phyloP scores from a whole-genome alignment of 495 filamentous ascomycete species.

The Hyaloscypha bicolor region DNA sequence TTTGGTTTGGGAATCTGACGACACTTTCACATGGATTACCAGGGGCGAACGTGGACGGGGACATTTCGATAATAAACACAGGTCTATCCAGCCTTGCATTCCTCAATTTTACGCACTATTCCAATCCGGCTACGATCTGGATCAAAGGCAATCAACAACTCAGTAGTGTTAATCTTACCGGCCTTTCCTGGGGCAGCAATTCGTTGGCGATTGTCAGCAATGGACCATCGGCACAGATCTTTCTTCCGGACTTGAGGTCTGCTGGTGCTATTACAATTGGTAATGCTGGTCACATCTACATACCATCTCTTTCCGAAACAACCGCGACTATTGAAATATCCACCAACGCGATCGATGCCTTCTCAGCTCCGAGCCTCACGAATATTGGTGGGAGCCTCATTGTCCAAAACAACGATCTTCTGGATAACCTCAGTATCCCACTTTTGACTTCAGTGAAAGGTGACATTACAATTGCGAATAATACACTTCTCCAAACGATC shows the following conservation, averaged over 20 bases:
- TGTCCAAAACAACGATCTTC: conserved; percentile 1
- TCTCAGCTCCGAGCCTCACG: conserved; percentile 6
- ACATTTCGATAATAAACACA: conserved; percentile 1
- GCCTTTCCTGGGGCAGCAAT: not conserved
- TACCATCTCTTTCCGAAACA: not conserved
- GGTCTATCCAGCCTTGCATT: conserved; percentile 2
- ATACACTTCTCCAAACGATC: not conserved
- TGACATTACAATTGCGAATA: no score
- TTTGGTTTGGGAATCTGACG: not conserved
- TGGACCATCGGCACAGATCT: conserved; percentile 1
- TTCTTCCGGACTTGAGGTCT: conserved; percentile 1
- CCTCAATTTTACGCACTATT: conserved; percentile 12
- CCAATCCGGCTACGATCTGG: not conserved
- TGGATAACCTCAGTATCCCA: not conserved
- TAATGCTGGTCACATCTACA: not conserved
- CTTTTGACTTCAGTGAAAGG: no score
- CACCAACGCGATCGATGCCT: conserved; percentile 1
- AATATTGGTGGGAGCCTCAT: conserved; percentile 5
- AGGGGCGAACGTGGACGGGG: conserved; percentile 10
- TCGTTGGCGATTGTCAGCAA: conserved; percentile 6
- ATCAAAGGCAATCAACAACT: conserved; percentile 6
- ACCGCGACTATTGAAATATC: not conserved
- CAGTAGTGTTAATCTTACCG: conserved; percentile 7
- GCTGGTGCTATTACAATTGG: not conserved
- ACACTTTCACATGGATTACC: not conserved